Evolutionary conservation across 1,284 basidiomycete species (phyloP).

Genomic region (Paramarasmius palmivorus): DNA sequence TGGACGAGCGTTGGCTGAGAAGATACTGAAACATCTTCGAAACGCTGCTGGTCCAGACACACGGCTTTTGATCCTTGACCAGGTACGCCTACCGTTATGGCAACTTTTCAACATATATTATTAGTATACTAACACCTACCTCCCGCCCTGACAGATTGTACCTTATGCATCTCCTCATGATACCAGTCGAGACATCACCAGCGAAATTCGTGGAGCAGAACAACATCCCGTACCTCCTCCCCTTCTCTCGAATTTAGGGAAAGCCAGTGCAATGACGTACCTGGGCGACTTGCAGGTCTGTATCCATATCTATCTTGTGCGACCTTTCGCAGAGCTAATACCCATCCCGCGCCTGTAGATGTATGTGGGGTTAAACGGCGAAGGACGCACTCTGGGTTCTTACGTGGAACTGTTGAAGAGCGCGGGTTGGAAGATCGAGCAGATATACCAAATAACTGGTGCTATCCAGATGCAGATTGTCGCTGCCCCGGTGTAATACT

Average conservation of each 20-base stretch:
- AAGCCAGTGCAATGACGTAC: slow-evolving; percentile 15
- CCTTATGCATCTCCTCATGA: slow-evolving; percentile 13
- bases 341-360: neutral
- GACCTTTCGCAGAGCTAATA: neutral
- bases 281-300: slow-evolving; percentile 17
- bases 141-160: slow-evolving; percentile 5
- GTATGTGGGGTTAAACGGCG: neutral
- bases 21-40: slow-evolving; percentile 14
- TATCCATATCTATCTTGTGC: neutral
- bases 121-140: neutral
- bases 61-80: slow-evolving; percentile 10
- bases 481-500: no score
- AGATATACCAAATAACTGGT: neutral
- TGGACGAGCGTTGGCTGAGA: neutral
- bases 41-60: slow-evolving; percentile 12
- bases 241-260: slow-evolving; percentile 20
- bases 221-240: slow-evolving; percentile 16
- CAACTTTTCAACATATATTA: neutral
- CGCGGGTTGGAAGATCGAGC: neutral
- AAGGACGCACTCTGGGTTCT: neutral
- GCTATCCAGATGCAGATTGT: no score
- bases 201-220: slow-evolving; percentile 13
- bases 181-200: neutral
- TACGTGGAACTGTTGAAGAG: neutral
- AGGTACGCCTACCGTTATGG: neutral